Percentiles rank a stretch among this genome's conserved stretches.
Conservation (phyloP, 306 rosid genomes). For the Psophocarpus tetragonolobus region DNA sequence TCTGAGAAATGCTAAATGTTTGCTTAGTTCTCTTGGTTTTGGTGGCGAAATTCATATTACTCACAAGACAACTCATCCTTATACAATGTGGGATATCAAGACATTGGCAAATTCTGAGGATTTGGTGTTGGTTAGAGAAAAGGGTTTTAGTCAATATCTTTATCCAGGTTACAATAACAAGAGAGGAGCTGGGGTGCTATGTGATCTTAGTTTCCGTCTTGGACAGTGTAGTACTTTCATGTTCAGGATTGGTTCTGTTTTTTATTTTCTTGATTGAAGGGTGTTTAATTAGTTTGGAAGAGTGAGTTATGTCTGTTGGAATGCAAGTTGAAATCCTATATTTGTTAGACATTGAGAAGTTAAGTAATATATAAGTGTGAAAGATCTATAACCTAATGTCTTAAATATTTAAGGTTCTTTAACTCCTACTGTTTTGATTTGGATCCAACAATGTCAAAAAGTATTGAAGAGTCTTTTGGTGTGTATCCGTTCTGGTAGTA, state of each 20-base stretch:
- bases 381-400: no score
- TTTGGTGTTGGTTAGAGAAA: neutral
- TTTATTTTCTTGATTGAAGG: neutral
- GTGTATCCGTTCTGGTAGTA: no score
- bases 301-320: no score
- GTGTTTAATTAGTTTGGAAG: no score
- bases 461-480: no score
- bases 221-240: neutral
- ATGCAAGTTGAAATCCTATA: no score
- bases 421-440: no score
- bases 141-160: neutral
- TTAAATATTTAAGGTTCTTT: no score
- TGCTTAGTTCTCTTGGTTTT: fast-evolving
- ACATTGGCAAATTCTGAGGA: neutral
- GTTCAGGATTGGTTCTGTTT: neutral
- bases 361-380: no score
- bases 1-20: neutral
- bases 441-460: no score
- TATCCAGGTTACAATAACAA: neutral
- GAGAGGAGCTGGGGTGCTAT: neutral
- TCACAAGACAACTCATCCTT: neutral
- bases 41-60: neutral
- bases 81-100: neutral
- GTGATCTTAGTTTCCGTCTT: neutral
- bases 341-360: no score